phyloP scores from a whole-genome alignment of 139 green algal genomes.

The Chlamydomonas sphaeroides region DNA sequence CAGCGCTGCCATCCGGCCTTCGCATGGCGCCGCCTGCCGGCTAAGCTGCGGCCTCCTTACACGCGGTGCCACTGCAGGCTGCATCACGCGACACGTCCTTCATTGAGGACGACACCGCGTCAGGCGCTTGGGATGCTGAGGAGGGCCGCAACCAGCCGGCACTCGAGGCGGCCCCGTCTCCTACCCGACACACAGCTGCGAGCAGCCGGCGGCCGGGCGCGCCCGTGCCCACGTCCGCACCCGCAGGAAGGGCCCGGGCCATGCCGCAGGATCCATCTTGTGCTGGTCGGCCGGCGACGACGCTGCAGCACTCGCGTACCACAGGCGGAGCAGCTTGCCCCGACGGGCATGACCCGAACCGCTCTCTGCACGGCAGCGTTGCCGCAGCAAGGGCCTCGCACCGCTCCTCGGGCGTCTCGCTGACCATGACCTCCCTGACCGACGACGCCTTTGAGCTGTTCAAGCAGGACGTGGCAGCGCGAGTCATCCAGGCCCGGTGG shows the following conservation, averaged over 20 bases:
- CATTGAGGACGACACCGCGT: not conserved
- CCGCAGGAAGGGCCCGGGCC: too few species aligned
- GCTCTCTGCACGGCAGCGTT: too few species aligned
- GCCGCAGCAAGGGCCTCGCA: not conserved
- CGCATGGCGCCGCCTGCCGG: not conserved
- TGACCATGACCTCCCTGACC: too few species aligned
- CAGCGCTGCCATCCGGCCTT: not conserved
- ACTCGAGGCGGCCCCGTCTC: not conserved
- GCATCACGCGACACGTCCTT: conserved; percentile 11
- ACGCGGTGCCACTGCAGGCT: not conserved
- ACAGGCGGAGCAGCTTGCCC: too few species aligned
- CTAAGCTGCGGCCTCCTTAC: not conserved
- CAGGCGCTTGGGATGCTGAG: not conserved
- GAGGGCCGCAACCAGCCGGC: not conserved
- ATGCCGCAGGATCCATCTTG: too few species aligned
- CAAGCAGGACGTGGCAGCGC: conserved; percentile 60
- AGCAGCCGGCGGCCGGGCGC: too few species aligned
- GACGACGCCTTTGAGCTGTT: conserved; percentile 44
- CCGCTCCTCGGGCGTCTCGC: not conserved
- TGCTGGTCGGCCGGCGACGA: too few species aligned
- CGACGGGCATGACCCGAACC: not conserved
- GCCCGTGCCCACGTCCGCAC: too few species aligned
- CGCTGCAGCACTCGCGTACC: too few species aligned
- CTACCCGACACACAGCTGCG: too few species aligned
- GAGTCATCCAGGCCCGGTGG: conserved; percentile 70